Evolutionary conservation across 352 stramenopile species (phyloP).

Genomic region (Pythium myriotylum): DNA sequence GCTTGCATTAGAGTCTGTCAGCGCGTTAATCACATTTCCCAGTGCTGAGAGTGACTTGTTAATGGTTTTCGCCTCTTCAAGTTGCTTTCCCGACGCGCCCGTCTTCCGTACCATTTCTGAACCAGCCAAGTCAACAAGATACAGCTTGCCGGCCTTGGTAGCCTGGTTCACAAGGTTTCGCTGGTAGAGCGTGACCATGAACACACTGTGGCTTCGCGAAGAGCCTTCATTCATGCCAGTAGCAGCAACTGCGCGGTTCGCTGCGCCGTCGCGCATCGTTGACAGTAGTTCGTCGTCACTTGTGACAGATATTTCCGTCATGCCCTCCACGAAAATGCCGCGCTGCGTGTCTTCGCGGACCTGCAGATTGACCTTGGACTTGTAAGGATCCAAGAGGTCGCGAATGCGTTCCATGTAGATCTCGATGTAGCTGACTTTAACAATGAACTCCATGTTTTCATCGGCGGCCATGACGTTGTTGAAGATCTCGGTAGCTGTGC

Average conservation of each 20-base stretch:
- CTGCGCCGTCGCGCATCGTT: constrained; percentile 79
- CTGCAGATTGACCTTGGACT: constrained; percentile 91
- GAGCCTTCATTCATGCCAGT: constrained; percentile 95
- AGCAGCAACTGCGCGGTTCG: constrained; percentile 85
- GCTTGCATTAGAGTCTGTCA: constrained; percentile 78
- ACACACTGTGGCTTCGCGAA: constrained; percentile 90
- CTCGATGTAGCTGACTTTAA: constrained; percentile 94
- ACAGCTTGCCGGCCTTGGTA: constrained; percentile 90
- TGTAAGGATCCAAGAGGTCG: constrained; percentile 92
- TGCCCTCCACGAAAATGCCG: constrained; percentile 93
- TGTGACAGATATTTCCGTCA: constrained; percentile 93
- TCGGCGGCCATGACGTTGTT: constrained; percentile 85
- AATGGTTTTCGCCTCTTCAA: constrained; percentile 97
- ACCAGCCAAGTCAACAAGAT: constrained; percentile 93
- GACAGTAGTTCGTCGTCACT: constrained; percentile 88
- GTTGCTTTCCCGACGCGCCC: constrained; percentile 81
- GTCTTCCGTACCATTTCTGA: constrained; percentile 96
- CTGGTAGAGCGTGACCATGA: constrained; percentile 91
- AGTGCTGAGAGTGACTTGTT: constrained; percentile 95
- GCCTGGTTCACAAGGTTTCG: constrained; percentile 87
- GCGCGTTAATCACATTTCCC: constrained; percentile 94
- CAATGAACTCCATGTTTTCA: constrained; percentile 93
- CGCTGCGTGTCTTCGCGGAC: constrained; percentile 87
- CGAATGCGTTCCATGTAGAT: constrained; percentile 97
- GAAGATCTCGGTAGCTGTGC: constrained; percentile 88